These are phyloP conservation scores for Emmonsiellopsis sp. DNA, from an alignment of 2,329 filamentous ascomycete genomes.

Conservation along the genomic window DNA sequence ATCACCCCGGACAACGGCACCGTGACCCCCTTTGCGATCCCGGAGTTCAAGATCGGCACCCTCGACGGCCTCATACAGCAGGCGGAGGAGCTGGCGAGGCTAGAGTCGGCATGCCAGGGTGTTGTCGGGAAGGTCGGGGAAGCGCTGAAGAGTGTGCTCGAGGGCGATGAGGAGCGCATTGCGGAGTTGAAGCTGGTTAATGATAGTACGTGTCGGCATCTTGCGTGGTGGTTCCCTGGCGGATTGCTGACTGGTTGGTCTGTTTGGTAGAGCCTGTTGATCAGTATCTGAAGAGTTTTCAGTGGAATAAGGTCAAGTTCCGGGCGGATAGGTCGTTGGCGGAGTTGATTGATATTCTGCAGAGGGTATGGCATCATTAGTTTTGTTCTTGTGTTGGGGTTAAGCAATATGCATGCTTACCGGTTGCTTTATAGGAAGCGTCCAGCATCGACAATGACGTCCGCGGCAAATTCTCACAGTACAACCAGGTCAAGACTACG, in stretches of 20 bases:
- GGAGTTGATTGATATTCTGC: constrained; percentile 76
- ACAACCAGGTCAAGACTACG: constrained; percentile 82
- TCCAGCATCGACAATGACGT: constrained; percentile 91
- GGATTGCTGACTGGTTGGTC: constrained; percentile 2
- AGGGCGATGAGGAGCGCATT: constrained; percentile 73
- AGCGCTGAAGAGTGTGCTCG: constrained; percentile 70
- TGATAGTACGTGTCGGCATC: constrained; percentile 56
- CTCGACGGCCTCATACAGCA: constrained; percentile 92
- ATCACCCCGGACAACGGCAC: constrained; percentile 66
- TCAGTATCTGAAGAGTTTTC: constrained; percentile 78
- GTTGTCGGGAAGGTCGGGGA: constrained; percentile 85
- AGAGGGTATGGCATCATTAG: constrained; percentile 53
- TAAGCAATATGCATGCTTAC: neutral
- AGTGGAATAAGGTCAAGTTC: constrained; percentile 98
- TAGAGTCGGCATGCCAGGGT: constrained; percentile 66
- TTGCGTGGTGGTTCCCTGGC: neutral
- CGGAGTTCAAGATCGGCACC: constrained; percentile 95
- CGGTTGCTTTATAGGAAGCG: constrained; percentile 54
- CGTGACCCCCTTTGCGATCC: constrained; percentile 69
- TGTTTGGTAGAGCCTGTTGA: constrained; percentile 72
- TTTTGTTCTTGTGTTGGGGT: neutral
- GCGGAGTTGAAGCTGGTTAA: constrained; percentile 87
- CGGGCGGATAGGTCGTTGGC: constrained; percentile 80
- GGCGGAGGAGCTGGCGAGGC: constrained; percentile 86
- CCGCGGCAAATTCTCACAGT: constrained; percentile 87